Evolutionary conservation across 495 filamentous ascomycete genomes (phyloP), one percentile per base, ranked within the genome.

Genomic region (Hypoxylon fragiforme): DNA sequence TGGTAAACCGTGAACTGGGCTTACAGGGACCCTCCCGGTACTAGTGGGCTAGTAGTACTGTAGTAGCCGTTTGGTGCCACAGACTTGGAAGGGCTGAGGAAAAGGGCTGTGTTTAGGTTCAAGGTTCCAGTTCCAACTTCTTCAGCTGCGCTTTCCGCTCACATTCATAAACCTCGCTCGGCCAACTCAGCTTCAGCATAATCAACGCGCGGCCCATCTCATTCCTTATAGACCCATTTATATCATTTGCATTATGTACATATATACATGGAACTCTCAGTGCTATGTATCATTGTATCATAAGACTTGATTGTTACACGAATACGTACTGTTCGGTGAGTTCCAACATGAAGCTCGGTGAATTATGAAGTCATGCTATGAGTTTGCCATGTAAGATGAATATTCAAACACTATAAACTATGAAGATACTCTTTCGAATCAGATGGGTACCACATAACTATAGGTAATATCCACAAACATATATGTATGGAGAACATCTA

Each of bases 81-180:
- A 19, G 26, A 37, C 28, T 36, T 35, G 28, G 47, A 24, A n/a
- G n/a, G n/a, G n/a, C n/a, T n/a, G n/a, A n/a, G n/a, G n/a, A n/a
- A n/a, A n/a, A n/a, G n/a, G 55, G 55, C 55, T 52, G 43, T 53
- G 55, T 44, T 21, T 26, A n/a, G n/a, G n/a, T n/a, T n/a, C n/a
- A n/a, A n/a, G n/a, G n/a, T n/a, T n/a, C n/a, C n/a, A n/a, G n/a
- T n/a, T 31, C 40, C 47, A 52, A 44, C 48, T 53, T 11, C 30
- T 36, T 48, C 22, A 43, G 8, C 37, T 28, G 19, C 30, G 13
- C 13, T 38, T 19, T 36, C 30, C 28, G 22, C 12, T 43, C n/a
- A 56, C n/a, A 56, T 50, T 44, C 28, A 16, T 57, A 50, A 44
- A n/a, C 28, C 9, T 21, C 31, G 15, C 18, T 20, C 24, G 28